A percentile compares a stretch with the other conserved stretches of the same genome.
Conservation (phyloP, 768 basidiomycete species). For the Agaricus sinodeliciosus region DNA sequence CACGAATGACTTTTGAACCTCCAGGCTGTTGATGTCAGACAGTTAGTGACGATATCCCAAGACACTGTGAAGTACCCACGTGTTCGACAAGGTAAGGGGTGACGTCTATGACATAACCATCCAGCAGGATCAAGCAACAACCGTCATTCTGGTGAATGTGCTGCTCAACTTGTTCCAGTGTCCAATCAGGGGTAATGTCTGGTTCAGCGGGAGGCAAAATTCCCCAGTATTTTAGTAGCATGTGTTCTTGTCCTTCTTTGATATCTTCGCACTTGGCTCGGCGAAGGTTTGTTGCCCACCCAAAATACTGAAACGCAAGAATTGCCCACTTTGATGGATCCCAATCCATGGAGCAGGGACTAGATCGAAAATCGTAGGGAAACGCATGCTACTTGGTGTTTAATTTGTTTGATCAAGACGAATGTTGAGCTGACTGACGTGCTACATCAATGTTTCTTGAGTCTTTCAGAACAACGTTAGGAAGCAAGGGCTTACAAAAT, state of each 20-base stretch:
- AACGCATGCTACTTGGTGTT: conserved; percentile 52
- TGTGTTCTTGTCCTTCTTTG: conserved; percentile 37
- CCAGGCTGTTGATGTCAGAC: conserved; percentile 43
- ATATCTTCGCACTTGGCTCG: conserved; percentile 45
- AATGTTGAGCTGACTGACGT: conserved; percentile 4
- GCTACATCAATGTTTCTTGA: neutral
- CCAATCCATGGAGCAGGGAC: conserved; percentile 55
- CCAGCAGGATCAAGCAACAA: conserved; percentile 47
- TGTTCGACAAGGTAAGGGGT: conserved; percentile 59
- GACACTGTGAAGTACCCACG: conserved; percentile 34
- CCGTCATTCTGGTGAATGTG: conserved; percentile 21
- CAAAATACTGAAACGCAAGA: conserved; percentile 38
- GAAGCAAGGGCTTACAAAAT: conserved; percentile 43
- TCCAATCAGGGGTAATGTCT: conserved; percentile 31
- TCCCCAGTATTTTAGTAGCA: conserved; percentile 32
- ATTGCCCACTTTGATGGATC: conserved; percentile 84
- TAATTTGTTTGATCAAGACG: neutral
- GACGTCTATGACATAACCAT: conserved; percentile 56
- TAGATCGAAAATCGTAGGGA: conserved; percentile 73
- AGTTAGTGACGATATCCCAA: neutral
- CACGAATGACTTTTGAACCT: conserved; percentile 44
- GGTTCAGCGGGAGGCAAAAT: conserved; percentile 11
- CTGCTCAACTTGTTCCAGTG: conserved; percentile 27
- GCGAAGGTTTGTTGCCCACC: conserved; percentile 42
- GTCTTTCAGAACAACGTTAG: neutral